Evolutionary conservation across 164 flowering plant species (phyloP).

Genomic region (Chimonanthus salicifolius): DNA sequence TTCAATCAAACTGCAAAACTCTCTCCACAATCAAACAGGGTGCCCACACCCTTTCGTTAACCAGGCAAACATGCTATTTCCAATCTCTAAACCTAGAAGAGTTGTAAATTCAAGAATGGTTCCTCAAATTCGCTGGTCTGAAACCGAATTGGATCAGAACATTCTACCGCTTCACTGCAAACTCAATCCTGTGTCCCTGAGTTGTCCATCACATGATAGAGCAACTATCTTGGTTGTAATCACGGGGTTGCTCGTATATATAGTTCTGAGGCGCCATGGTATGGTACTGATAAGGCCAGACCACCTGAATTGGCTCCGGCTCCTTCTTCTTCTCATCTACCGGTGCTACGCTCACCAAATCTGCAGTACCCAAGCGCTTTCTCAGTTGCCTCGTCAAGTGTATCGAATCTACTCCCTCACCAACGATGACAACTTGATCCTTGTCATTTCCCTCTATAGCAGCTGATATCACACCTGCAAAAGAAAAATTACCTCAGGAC

Average conservation of each 20-base stretch:
- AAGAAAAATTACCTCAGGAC: too few species aligned
- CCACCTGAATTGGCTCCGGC: not conserved
- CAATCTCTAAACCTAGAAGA: too few species aligned
- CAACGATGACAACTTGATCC: slow-evolving; percentile 23
- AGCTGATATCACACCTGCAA: slow-evolving; percentile 19
- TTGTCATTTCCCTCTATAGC: slow-evolving; percentile 18
- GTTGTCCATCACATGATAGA: not conserved
- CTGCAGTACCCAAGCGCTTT: slow-evolving; percentile 25
- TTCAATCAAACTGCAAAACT: too few species aligned
- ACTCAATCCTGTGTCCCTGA: too few species aligned
- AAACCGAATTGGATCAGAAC: too few species aligned
- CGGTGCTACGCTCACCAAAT: slow-evolving; percentile 14
- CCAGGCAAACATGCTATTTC: too few species aligned
- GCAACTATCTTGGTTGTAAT: not conserved
- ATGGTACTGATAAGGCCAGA: not conserved
- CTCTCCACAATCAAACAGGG: too few species aligned
- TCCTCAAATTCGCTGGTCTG: too few species aligned
- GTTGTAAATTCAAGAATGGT: too few species aligned
- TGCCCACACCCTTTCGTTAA: too few species aligned
- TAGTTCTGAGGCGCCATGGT: not conserved
- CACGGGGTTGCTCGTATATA: not conserved
- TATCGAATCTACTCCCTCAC: slow-evolving; percentile 30
- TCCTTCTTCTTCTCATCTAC: not conserved
- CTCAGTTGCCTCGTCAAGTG: slow-evolving; percentile 13
- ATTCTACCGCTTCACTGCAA: too few species aligned